phyloP scores from a whole-genome alignment of 371 early-diverging fungal genomes.

The Gilbertella persicaria region DNA sequence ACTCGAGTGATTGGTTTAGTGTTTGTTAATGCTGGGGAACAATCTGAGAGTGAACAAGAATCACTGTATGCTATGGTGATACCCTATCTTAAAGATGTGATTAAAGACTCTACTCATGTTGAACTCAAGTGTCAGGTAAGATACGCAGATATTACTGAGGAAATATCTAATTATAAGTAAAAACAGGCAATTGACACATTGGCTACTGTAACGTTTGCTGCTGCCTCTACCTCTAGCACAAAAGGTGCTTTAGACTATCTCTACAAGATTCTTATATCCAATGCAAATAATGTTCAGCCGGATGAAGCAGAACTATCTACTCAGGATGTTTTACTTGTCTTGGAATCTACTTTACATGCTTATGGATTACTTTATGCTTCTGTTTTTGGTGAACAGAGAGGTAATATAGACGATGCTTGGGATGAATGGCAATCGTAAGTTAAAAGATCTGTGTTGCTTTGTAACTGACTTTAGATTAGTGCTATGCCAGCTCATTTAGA shows the following conservation, averaged over 20 bases:
- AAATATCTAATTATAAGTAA: neutral
- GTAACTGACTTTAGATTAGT: conserved; percentile 11
- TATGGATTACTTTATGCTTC: conserved; percentile 53
- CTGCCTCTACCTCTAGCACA: conserved; percentile 57
- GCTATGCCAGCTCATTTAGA: conserved; percentile 42
- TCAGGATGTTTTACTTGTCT: conserved; percentile 15
- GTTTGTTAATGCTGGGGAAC: conserved; percentile 63
- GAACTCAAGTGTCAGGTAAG: conserved; percentile 49
- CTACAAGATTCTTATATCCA: conserved; percentile 29
- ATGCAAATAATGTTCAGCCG: conserved; percentile 22
- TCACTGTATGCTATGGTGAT: conserved; percentile 53
- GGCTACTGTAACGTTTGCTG: conserved; percentile 59
- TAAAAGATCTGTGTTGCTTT: neutral
- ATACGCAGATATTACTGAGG: neutral
- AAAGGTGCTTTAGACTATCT: conserved; percentile 31
- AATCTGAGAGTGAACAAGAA: conserved; percentile 45
- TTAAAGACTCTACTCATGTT: conserved; percentile 34
- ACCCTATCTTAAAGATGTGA: conserved; percentile 47
- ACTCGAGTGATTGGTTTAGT: conserved; percentile 57
- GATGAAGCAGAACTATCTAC: conserved; percentile 15
- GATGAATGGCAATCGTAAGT: conserved; percentile 45
- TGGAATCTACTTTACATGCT: conserved; percentile 45
- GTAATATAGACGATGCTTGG: conserved; percentile 36
- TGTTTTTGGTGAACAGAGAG: conserved; percentile 42
- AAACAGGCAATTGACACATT: conserved; percentile 48